Evolutionary conservation across 129 eudicot genomes (phyloP).

Genomic region (Flaveria sonorensis): DNA sequence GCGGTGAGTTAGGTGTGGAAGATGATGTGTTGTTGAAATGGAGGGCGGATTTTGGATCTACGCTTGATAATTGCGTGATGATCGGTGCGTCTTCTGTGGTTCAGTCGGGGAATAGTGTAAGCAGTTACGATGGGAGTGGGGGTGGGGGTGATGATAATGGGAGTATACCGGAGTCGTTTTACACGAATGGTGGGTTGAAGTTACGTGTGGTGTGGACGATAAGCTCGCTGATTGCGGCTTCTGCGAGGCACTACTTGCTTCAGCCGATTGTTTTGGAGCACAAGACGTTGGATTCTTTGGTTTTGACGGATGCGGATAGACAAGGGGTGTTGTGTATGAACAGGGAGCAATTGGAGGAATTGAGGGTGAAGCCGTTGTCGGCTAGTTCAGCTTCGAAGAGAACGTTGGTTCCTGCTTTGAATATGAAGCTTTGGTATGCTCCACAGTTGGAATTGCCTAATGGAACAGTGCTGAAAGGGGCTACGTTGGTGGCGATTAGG

Average conservation of each 20-base stretch:
- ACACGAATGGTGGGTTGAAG: conserved; percentile 87
- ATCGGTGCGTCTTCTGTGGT: conserved; percentile 77
- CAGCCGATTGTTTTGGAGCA: conserved; percentile 81
- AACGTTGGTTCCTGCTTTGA: conserved; percentile 83
- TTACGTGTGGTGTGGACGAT: conserved; percentile 92
- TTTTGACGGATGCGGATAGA: conserved; percentile 71
- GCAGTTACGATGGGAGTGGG: neutral
- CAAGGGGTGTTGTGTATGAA: conserved; percentile 94
- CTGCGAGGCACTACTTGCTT: conserved; percentile 76
- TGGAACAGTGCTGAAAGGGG: conserved; percentile 82
- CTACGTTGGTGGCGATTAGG: conserved; percentile 81
- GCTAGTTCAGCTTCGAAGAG: conserved; percentile 81
- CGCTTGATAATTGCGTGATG: conserved; percentile 84
- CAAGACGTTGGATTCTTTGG: conserved; percentile 58
- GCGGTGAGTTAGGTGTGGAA: conserved; percentile 78
- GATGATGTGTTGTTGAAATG: conserved; percentile 74
- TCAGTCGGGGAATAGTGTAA: neutral
- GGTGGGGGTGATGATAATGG: conserved; percentile 57
- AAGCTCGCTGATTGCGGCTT: conserved; percentile 81
- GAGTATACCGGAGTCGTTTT: conserved; percentile 85
- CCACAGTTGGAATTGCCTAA: conserved; percentile 73
- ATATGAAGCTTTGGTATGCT: conserved; percentile 95
- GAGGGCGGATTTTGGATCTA: conserved; percentile 87
- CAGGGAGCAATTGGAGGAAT: conserved; percentile 85
- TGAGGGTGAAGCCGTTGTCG: conserved; percentile 96